Conservation (phyloP, 2,329 filamentous ascomycete species). For the Exserohilum rostratum region DNA sequence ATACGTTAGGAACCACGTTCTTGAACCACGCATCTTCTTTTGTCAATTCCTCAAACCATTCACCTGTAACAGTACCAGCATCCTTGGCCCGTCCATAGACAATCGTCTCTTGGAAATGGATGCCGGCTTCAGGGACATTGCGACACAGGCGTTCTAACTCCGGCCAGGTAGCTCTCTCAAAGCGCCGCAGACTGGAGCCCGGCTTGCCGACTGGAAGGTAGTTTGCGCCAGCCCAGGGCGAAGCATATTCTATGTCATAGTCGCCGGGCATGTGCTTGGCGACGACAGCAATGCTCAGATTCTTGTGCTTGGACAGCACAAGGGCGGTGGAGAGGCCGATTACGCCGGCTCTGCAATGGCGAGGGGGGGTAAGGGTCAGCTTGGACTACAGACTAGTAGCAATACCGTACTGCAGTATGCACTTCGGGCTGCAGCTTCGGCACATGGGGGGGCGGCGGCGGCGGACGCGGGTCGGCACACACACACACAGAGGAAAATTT, state of each 20-base stretch:
- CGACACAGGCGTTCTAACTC: conserved; percentile 54
- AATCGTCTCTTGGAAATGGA: conserved; percentile 72
- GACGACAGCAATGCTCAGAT: conserved; percentile 70
- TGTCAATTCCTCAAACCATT: conserved; percentile 72
- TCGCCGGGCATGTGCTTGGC: conserved; percentile 93
- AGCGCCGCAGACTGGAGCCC: conserved; percentile 47
- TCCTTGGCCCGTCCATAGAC: conserved; percentile 71
- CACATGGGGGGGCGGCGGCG: not conserved
- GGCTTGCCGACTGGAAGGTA: conserved; percentile 62
- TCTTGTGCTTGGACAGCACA: conserved; percentile 62
- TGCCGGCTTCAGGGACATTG: conserved; percentile 75
- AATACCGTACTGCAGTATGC: not conserved
- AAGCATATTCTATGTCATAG: conserved; percentile 88
- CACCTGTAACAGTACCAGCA: conserved; percentile 56
- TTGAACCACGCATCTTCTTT: conserved; percentile 75
- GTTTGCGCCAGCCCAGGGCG: conserved; percentile 88
- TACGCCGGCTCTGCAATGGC: conserved; percentile 63
- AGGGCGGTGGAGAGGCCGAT: conserved; percentile 70
- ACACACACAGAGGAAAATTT: too few relatives aligned
- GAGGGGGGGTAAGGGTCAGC: conserved; percentile 10
- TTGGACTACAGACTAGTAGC: not conserved
- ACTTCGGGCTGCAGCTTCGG: not conserved
- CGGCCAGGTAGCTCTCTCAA: conserved; percentile 54
- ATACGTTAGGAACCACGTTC: conserved; percentile 70
- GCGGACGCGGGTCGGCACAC: not conserved